Conservation (phyloP, 2,329 filamentous ascomycete genomes). For the Lachnellula occidentalis region DNA sequence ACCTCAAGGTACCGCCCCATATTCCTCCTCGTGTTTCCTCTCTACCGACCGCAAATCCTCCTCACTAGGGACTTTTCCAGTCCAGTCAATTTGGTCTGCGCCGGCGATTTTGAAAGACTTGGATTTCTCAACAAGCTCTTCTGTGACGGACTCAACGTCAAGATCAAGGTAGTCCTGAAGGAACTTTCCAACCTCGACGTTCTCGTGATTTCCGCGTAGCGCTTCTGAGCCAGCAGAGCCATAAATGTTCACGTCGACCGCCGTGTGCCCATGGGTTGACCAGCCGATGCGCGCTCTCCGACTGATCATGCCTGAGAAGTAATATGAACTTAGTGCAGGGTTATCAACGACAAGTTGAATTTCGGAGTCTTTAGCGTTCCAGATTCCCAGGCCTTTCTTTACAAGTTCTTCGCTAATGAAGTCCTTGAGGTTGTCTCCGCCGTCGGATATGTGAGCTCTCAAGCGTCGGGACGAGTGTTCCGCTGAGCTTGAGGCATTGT, state of each 20-base stretch:
- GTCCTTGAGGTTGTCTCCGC: conserved; percentile 37
- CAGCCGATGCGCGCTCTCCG: conserved; percentile 85
- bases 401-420: conserved; percentile 69
- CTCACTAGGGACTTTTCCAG: conserved; percentile 21
- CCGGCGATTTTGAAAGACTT: conserved; percentile 13
- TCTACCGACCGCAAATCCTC: conserved; percentile 15
- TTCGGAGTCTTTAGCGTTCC: conserved; percentile 66
- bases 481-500: conserved; percentile 69
- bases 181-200: conserved; percentile 85
- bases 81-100: conserved; percentile 25
- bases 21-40: conserved; percentile 7
- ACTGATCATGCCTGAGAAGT: conserved; percentile 81
- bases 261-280: conserved; percentile 89
- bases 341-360: conserved; percentile 58
- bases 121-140: conserved; percentile 49
- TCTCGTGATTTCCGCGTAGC: conserved; percentile 84
- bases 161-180: conserved; percentile 73
- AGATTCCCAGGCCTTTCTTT: conserved; percentile 66
- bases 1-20: background rate
- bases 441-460: conserved; percentile 45
- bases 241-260: conserved; percentile 96
- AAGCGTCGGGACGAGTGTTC: conserved; percentile 65
- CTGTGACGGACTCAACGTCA: conserved; percentile 71
- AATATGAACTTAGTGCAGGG: conserved; percentile 47
- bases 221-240: conserved; percentile 63